Evolutionary conservation across 2,329 filamentous ascomycete genomes (phyloP), one percentile per base, ranked within the genome.

Genomic region (Ascomycota sp.): DNA sequence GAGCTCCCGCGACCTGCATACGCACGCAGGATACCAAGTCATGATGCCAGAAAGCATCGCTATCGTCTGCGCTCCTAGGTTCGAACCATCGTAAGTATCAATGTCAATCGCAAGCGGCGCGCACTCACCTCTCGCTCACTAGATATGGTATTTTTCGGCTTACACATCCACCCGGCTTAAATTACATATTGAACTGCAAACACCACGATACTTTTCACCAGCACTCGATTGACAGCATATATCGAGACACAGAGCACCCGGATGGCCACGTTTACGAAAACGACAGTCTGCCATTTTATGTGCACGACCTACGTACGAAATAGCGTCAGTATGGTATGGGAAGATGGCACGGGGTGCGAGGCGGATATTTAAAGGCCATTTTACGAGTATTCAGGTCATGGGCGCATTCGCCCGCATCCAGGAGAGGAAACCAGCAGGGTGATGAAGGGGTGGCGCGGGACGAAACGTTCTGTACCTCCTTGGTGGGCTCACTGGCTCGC

Each of bases 11-110:
- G 89, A 98, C 46, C 48, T 95, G 39, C 89, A 98, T 47, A 98
- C 91, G 0, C 86, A 93, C 46, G 75, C 75, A 3, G 83, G 83
- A 8, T 95, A 94, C 48, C 89, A 98, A 52, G 74, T 89, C 35
- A 94, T 94, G 82, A 69, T 95, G 54, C 76, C 83, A 1, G 89
- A 98, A 59, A 91, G 81, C 42, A 83, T 98, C 37, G 89, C 89
- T 4, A 92, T 98, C 43, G 89, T 98, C 24, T 98, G 89, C 54
- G 81, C 89, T 5, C 89, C 89, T 1, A 76, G 67, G 33, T 81
- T 78, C 43, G 61, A 64, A 23, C 79, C 78, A 27, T 77, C 73
- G 70, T 85, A 57, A 57, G 73, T 64, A 5, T 20, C 5, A 8
- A 6, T 11, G 9, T 4, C 21, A 3, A 12, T 26, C 15, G 15